These are phyloP conservation scores for Symbiodinium natans DNA, from an alignment of 73 alveolate genomes.

Conservation along the genomic window DNA sequence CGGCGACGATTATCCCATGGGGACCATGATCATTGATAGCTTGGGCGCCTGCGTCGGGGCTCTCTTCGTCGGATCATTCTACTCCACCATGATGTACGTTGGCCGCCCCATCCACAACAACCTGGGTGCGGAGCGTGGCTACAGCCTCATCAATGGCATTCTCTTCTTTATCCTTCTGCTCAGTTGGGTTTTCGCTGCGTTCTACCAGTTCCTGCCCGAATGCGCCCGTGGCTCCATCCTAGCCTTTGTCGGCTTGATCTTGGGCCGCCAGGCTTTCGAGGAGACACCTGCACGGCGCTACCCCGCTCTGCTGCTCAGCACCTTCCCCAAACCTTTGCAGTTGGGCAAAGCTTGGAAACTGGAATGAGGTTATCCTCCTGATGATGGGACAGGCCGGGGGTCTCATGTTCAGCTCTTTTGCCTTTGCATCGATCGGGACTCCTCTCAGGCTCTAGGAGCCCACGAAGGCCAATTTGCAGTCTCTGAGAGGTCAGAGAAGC, in stretches of 20 bases:
- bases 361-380: slow-evolving; percentile 32
- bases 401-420: slow-evolving; percentile 54
- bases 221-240: slow-evolving; percentile 47
- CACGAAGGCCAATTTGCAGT: too few species aligned
- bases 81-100: slow-evolving; percentile 54
- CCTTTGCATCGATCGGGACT: slow-evolving; percentile 60
- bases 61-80: slow-evolving; percentile 32
- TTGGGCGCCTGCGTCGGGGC: slow-evolving; percentile 50
- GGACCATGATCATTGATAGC: slow-evolving; percentile 63
- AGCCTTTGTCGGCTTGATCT: slow-evolving; percentile 31
- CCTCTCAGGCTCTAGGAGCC: background rate
- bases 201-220: slow-evolving; percentile 33
- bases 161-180: slow-evolving; percentile 38
- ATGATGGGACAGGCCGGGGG: slow-evolving; percentile 69
- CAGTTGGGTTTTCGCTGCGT: background rate
- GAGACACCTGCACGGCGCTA: slow-evolving; percentile 42
- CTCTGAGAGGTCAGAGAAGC: too few species aligned
- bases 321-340: slow-evolving; percentile 41
- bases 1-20: slow-evolving; percentile 69
- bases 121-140: slow-evolving; percentile 82
- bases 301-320: slow-evolving; percentile 57
- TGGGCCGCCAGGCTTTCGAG: slow-evolving; percentile 66
- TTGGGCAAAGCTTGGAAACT: slow-evolving; percentile 27
- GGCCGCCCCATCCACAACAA: slow-evolving; percentile 47
- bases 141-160: slow-evolving; percentile 51